These are phyloP conservation scores for Penicillium sp. DNA, from an alignment of 2,329 filamentous ascomycete species.

Conservation along the genomic window DNA sequence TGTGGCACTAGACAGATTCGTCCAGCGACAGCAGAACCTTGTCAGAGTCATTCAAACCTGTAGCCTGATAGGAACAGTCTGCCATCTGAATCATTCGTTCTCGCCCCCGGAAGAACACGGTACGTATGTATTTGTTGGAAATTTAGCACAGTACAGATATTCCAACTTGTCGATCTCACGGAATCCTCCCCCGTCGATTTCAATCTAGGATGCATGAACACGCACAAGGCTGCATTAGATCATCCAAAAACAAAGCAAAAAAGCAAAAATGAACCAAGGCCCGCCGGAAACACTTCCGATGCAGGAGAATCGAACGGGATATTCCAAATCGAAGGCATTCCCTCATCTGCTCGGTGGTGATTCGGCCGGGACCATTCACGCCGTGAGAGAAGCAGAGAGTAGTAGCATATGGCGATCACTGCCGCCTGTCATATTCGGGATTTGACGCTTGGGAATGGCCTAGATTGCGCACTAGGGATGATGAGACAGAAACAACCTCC, in stretches of 20 bases:
- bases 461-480: not conserved
- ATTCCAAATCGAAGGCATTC: not conserved
- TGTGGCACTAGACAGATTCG: not conserved
- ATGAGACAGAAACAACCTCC: conserved; percentile 3
- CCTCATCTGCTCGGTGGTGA: not conserved
- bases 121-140: not conserved
- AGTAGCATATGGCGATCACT: not conserved
- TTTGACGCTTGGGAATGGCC: conserved; percentile 1
- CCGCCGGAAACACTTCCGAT: conserved; percentile 4
- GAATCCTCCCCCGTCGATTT: not conserved
- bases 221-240: conserved; percentile 3
- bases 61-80: not conserved
- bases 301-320: conserved; percentile 2
- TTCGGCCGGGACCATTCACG: conserved; percentile 6
- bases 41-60: not conserved
- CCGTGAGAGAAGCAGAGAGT: too few relatives aligned
- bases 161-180: not conserved
- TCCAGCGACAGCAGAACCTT: not conserved
- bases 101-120: not conserved
- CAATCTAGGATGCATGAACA: conserved; percentile 3
- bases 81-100: not conserved
- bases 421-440: conserved; percentile 8
- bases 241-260: not conserved
- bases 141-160: not conserved
- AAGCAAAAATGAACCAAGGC: not conserved